phyloP scores from a whole-genome alignment of 2,329 filamentous ascomycete species.

The Cordyceps javanica region DNA sequence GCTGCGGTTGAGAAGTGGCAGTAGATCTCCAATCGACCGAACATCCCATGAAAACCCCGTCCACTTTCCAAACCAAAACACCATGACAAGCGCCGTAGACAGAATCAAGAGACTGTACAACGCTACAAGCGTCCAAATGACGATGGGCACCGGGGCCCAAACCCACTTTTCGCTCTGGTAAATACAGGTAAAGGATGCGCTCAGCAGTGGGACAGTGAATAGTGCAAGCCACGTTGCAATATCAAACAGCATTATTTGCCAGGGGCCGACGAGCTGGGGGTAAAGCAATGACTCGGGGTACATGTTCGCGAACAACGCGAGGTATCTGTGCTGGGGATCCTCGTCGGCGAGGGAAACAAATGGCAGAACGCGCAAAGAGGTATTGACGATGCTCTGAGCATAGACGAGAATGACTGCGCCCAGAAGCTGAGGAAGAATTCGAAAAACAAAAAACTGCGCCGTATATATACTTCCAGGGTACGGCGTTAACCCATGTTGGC shows the following conservation, averaged over 20 bases:
- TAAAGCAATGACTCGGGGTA: constrained; percentile 64
- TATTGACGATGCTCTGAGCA: constrained; percentile 65
- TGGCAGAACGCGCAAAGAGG: constrained; percentile 70
- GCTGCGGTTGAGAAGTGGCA: constrained; percentile 71
- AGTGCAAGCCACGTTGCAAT: constrained; percentile 70
- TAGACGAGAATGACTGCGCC: constrained; percentile 68
- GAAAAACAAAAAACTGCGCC: constrained; percentile 75
- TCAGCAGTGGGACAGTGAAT: constrained; percentile 76
- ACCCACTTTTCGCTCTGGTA: constrained; percentile 57
- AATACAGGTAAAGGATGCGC: constrained; percentile 65
- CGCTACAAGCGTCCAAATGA: constrained; percentile 71
- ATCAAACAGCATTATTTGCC: constrained; percentile 59
- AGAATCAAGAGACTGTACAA: constrained; percentile 64
- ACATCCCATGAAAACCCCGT: constrained; percentile 85
- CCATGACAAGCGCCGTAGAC: constrained; percentile 45
- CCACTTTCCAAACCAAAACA: constrained; percentile 57
- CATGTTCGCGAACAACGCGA: constrained; percentile 62
- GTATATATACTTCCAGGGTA: constrained; percentile 64
- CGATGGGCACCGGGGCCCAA: constrained; percentile 72
- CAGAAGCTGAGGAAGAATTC: constrained; percentile 75
- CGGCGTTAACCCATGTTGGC: constrained; percentile 57
- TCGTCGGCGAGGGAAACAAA: constrained; percentile 71
- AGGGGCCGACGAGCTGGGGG: constrained; percentile 54
- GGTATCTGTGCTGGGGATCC: constrained; percentile 50
- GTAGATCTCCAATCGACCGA: constrained; percentile 71